Conservation (phyloP, 805 yeast genomes). For the Candida chauliodis region DNA sequence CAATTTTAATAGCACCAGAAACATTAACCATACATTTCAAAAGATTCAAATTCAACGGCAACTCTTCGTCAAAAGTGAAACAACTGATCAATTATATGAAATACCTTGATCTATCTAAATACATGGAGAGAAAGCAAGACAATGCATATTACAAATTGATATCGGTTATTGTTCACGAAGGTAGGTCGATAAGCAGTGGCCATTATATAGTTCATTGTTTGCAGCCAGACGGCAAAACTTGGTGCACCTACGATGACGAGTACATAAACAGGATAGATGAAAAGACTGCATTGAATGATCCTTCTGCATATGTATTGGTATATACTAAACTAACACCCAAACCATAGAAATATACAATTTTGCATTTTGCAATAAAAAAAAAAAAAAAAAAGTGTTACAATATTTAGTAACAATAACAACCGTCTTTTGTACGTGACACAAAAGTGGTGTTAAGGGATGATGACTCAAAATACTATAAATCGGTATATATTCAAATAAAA, state of each 20-base stretch:
- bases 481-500: neutral
- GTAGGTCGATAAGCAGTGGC: constrained; percentile 87
- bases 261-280: constrained; percentile 71
- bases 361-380: too few relatives aligned
- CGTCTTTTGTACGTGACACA: too few relatives aligned
- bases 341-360: constrained; percentile 9
- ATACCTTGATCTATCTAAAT: constrained; percentile 68
- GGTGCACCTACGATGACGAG: constrained; percentile 96
- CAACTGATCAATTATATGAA: constrained; percentile 81
- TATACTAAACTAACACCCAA: constrained; percentile 75
- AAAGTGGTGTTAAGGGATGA: too few relatives aligned
- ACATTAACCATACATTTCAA: constrained; percentile 83
- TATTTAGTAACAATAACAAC: neutral
- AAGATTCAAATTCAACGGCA: constrained; percentile 84
- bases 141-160: constrained; percentile 59
- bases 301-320: constrained; percentile 85
- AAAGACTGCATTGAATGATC: constrained; percentile 71
- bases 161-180: constrained; percentile 90
- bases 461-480: neutral
- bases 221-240: constrained; percentile 78
- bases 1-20: constrained; percentile 82
- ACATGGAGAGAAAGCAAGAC: constrained; percentile 17
- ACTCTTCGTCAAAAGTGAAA: constrained; percentile 77
- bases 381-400: neutral
- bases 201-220: constrained; percentile 89